Base-by-base conservation (phyloP, 345 rosid genomes). In the Turritis glabra region DNA sequence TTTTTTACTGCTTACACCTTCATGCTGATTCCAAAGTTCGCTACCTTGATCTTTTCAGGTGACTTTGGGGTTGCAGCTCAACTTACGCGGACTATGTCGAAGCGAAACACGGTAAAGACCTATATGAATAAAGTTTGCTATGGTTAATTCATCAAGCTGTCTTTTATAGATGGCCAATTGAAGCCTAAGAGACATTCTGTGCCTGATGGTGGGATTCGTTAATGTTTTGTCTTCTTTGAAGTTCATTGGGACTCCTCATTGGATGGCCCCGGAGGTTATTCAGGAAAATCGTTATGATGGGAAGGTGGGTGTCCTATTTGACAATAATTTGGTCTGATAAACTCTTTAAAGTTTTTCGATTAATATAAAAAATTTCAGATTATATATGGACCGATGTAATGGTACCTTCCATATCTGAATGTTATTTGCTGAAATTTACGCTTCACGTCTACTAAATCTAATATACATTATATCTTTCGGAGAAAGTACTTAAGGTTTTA, bases 181-280 rank as follows among this genome's bases (percentile, higher is more conserved):
- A 23, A 29, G 25, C 69, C 6, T 3, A 14, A 27, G 21, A 65
- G 30, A 58, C 2, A 12, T n/a, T 40, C 52, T 51, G 30, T 53
- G 25, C 26, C 70, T 69, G 65, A 76, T 76, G 64, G 63, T 53
- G 58, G 13, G 32, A 52, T 61, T 69, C 57, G 51, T 32, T 33
- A 29, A 63, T 51, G 52, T 58, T 72, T 27, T 57, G 25, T 60
- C 33, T 41, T 66, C 65, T 75, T 76, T 80, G 77, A 84, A 91
- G 98, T 92, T 95, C 81, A 95, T 95, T 62, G 99, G 99, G 67
- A 95, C 99, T 74, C 99, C 99, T 22, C 99, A 95, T 85, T 95
- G 99, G 99, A 95, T 95, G 99, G 97, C 99, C 72, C 98, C 99
- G 14, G 99, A 95, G 84, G 99, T 95, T 79, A 95, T 95, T 81